Conservation (phyloP, 805 yeast genomes). For the Metschnikowia picachoensis region DNA sequence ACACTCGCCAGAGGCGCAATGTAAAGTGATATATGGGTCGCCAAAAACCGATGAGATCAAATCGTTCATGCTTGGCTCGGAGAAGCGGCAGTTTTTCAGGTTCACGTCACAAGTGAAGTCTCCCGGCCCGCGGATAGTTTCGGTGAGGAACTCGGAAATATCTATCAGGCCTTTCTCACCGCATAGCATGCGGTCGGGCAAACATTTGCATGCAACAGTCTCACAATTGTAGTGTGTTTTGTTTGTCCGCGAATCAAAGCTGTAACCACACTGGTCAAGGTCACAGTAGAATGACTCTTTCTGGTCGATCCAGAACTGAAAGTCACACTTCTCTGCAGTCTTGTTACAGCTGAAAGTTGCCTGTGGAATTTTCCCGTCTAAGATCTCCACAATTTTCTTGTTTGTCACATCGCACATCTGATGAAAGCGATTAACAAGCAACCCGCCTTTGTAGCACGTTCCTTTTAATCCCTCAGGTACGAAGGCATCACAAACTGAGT, state of each 20-base stretch:
- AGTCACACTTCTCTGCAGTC: conserved; percentile 64
- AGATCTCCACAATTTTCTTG: conserved; percentile 73
- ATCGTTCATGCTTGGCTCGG: conserved; percentile 96
- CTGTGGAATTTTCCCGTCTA: conserved; percentile 81
- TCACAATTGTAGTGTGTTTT: conserved; percentile 76
- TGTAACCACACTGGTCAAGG: conserved; percentile 65
- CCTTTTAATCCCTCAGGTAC: conserved; percentile 85
- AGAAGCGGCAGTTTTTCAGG: conserved; percentile 64
- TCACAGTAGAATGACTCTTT: conserved; percentile 89
- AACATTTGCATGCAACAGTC: conserved; percentile 77
- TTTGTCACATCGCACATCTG: conserved; percentile 96
- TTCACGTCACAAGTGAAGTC: conserved; percentile 76
- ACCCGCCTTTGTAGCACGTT: conserved; percentile 84
- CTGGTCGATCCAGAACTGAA: conserved; percentile 95
- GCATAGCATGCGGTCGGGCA: conserved; percentile 90
- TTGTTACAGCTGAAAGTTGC: conserved; percentile 87
- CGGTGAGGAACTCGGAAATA: conserved; percentile 85
- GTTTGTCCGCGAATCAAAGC: conserved; percentile 58
- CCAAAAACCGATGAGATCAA: conserved; percentile 89
- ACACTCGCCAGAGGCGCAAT: conserved; percentile 87
- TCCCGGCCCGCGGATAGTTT: conserved; percentile 91
- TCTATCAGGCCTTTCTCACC: conserved; percentile 94
- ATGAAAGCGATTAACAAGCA: conserved; percentile 71
- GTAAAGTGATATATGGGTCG: conserved; percentile 81
- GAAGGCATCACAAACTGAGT: conserved; percentile 75